A percentile compares a stretch with the other conserved stretches of the same genome.
Conservation (phyloP, 352 stramenopile genomes). For the Pythium brassicae region DNA sequence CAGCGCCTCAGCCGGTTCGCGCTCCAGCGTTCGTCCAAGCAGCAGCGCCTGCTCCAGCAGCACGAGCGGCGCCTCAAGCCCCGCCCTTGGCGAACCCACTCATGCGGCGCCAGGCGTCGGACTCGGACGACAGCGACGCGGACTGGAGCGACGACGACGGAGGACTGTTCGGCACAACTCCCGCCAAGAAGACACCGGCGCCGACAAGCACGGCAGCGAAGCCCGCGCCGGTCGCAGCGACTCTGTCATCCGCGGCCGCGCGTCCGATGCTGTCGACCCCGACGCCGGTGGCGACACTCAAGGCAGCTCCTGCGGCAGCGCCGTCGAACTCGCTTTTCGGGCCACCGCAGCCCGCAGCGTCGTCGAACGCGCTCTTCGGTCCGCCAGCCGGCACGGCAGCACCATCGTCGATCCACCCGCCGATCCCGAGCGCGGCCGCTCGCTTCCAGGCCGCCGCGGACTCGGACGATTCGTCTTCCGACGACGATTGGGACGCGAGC, state of each 20-base stretch:
- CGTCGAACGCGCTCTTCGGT: conserved; percentile 16
- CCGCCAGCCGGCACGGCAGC: conserved; percentile 14
- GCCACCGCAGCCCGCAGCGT: not conserved
- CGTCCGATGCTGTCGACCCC: conserved; percentile 13
- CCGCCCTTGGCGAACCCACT: conserved; percentile 25
- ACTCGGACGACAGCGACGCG: conserved; percentile 44
- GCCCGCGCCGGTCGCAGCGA: conserved; percentile 8
- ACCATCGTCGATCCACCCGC: conserved; percentile 27
- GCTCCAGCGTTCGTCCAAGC: too few relatives aligned
- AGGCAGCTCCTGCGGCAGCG: conserved; percentile 2
- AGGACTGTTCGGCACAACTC: conserved; percentile 42
- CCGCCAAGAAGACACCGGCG: conserved; percentile 23
- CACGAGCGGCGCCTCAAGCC: conserved; percentile 16
- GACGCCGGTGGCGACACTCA: conserved; percentile 2
- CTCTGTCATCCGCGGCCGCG: conserved; percentile 1
- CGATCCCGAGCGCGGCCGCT: conserved; percentile 43
- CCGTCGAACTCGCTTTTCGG: conserved; percentile 35
- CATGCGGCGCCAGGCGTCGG: conserved; percentile 40
- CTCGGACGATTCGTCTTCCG: conserved; percentile 37
- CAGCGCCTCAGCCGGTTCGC: conserved; percentile 4
- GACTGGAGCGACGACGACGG: conserved; percentile 61
- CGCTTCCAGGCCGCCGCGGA: conserved; percentile 34
- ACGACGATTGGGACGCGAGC: conserved; percentile 57
- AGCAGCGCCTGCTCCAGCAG: conserved; percentile 5
- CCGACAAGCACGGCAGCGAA: conserved; percentile 11